Evolutionary conservation across 225 moss, liverwort and hornwort genomes (phyloP).

Genomic region (Rhytidiadelphus loreus): DNA sequence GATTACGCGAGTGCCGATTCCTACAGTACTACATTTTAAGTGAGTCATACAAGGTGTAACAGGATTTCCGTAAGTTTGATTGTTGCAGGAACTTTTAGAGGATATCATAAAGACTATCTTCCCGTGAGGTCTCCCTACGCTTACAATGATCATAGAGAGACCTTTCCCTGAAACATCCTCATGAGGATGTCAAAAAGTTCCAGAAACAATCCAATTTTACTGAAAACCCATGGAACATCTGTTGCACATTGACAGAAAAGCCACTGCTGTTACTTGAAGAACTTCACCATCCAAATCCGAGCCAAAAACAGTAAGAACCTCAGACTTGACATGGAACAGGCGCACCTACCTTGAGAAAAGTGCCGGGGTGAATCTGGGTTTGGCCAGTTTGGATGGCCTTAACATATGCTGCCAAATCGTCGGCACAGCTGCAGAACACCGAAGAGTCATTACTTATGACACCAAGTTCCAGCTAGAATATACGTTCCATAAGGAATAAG

Average conservation of each 20-base stretch:
- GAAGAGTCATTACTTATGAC: not conserved
- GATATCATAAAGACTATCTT: not conserved
- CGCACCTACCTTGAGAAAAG: conserved; percentile 52
- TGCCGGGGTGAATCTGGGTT: conserved; percentile 61
- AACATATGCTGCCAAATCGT: conserved; percentile 62
- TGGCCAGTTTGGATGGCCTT: conserved; percentile 42
- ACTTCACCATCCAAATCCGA: not conserved
- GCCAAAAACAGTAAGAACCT: not conserved
- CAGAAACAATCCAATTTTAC: not conserved
- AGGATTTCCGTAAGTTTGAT: not conserved
- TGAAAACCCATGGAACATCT: not conserved
- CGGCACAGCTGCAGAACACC: conserved; percentile 46
- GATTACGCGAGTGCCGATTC: not conserved
- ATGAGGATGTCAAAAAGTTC: not conserved
- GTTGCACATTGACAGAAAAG: not conserved
- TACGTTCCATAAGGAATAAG: not conserved
- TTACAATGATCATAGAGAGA: not conserved
- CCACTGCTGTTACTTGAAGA: not conserved
- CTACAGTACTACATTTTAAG: not conserved
- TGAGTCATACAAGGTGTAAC: not conserved
- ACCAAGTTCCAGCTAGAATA: not conserved
- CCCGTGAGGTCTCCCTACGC: not conserved
- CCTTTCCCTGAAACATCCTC: not conserved
- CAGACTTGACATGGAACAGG: not conserved
- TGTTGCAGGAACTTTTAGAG: not conserved